phyloP scores from a whole-genome alignment of 257 asterid species.

The Lycium barbarum region DNA sequence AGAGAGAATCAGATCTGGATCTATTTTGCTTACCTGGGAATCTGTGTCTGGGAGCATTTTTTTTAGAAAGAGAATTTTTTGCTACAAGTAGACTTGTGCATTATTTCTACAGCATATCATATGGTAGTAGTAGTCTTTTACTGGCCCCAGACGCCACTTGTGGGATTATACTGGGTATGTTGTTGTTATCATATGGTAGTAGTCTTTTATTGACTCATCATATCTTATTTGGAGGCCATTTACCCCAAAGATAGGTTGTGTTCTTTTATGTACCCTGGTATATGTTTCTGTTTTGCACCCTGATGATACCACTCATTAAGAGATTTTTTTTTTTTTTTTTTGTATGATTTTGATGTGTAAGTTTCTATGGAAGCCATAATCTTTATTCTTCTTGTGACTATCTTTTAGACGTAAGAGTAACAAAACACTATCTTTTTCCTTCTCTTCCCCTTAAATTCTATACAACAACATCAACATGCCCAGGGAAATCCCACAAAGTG shows the following conservation, averaged over 20 bases:
- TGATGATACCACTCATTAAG: neutral
- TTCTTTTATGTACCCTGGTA: neutral
- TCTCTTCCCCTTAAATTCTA: neutral
- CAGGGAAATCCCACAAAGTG: too few relatives aligned
- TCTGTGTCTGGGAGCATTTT: too few relatives aligned
- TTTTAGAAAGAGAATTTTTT: too few relatives aligned
- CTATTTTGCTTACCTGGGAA: too few relatives aligned
- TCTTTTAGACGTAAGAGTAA: neutral
- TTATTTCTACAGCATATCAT: neutral
- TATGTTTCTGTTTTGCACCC: neutral
- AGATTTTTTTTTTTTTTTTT: neutral
- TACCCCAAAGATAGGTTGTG: conserved; percentile 2
- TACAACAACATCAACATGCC: neutral
- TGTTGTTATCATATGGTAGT: neutral
- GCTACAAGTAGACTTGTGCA: too few relatives aligned
- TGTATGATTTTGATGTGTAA: neutral
- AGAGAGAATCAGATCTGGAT: too few relatives aligned
- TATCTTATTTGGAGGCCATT: conserved; percentile 2
- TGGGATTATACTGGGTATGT: too few relatives aligned
- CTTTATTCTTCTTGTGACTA: neutral
- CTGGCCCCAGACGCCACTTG: too few relatives aligned
- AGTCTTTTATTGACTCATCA: neutral
- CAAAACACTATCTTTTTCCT: neutral
- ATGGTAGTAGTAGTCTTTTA: too few relatives aligned
- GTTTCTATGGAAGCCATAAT: neutral